Percentiles rank a stretch among this genome's conserved stretches.
phyloP scores from a whole-genome alignment of 1,284 basidiomycete species.

The Amylostereum areolatum region DNA sequence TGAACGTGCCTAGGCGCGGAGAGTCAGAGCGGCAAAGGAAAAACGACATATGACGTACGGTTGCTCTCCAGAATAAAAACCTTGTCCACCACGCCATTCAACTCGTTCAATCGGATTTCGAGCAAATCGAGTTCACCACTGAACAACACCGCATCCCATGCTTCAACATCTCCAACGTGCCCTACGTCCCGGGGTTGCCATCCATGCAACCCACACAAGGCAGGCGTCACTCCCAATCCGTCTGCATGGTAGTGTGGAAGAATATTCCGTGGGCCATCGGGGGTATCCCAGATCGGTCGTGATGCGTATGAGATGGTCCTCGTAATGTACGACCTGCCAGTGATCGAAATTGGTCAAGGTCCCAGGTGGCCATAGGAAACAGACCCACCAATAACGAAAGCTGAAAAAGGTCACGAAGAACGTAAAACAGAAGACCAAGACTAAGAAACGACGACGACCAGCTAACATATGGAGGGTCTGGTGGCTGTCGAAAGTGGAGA shows the following conservation, averaged over 20 bases:
- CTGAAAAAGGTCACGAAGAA: neutral
- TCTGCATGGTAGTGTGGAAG: slow-evolving; percentile 54
- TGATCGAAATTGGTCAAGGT: neutral
- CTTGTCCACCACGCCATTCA: slow-evolving; percentile 51
- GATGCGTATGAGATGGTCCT: slow-evolving; percentile 56
- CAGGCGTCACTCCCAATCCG: slow-evolving; percentile 37
- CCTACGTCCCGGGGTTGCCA: slow-evolving; percentile 34
- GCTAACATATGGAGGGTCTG: neutral
- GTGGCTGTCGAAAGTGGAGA: no score
- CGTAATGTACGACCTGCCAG: neutral
- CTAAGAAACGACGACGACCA: neutral
- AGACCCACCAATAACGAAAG: neutral
- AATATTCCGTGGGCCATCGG: slow-evolving; percentile 39
- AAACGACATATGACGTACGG: slow-evolving; percentile 12
- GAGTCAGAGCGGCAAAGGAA: neutral
- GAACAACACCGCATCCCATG: slow-evolving; percentile 54
- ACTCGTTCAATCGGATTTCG: slow-evolving; percentile 64
- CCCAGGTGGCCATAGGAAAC: neutral
- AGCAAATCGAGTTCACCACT: slow-evolving; percentile 65
- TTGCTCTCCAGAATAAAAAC: slow-evolving; percentile 68
- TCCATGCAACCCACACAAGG: slow-evolving; percentile 49
- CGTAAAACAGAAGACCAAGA: neutral
- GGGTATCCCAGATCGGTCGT: slow-evolving; percentile 58
- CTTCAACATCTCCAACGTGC: slow-evolving; percentile 11
- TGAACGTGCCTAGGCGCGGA: slow-evolving; percentile 40